These are phyloP conservation scores for Evernia prunastri DNA, from an alignment of 495 filamentous ascomycete genomes.

Conservation along the genomic window DNA sequence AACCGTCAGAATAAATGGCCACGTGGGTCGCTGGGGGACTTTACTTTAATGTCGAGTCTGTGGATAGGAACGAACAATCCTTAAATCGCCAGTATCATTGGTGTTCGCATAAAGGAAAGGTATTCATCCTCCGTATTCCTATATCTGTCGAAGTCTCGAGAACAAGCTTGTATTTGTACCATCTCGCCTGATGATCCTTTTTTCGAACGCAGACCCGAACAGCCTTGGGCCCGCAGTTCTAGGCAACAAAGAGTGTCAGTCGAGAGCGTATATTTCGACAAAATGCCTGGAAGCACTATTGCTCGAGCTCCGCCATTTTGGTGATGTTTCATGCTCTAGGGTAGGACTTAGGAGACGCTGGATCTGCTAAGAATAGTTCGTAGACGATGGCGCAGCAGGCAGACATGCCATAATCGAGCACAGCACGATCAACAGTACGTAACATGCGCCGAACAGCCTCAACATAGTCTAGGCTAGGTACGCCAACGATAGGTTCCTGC, in stretches of 20 bases:
- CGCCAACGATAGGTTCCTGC: background rate
- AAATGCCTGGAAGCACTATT: background rate
- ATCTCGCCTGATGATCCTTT: background rate
- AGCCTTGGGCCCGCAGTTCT: background rate
- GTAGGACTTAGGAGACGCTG: background rate
- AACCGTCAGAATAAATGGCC: background rate
- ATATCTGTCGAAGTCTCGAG: too few species aligned
- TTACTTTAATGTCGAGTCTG: too few species aligned
- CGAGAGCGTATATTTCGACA: background rate
- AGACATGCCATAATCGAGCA: background rate
- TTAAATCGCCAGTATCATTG: too few species aligned
- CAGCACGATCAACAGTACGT: background rate
- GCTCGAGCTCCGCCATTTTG: background rate
- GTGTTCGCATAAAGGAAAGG: too few species aligned
- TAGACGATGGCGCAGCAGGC: conserved; percentile 2
- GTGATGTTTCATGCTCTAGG: background rate
- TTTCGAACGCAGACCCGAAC: background rate
- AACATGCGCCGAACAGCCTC: background rate
- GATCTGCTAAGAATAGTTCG: background rate
- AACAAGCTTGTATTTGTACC: too few species aligned
- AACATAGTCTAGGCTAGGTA: background rate
- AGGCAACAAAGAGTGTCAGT: background rate
- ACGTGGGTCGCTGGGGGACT: too few species aligned
- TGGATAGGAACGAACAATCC: too few species aligned
- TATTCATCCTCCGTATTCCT: too few species aligned